phyloP scores from a whole-genome alignment of 2,329 filamentous ascomycete genomes.

The Cryphonectria carpinicola region DNA sequence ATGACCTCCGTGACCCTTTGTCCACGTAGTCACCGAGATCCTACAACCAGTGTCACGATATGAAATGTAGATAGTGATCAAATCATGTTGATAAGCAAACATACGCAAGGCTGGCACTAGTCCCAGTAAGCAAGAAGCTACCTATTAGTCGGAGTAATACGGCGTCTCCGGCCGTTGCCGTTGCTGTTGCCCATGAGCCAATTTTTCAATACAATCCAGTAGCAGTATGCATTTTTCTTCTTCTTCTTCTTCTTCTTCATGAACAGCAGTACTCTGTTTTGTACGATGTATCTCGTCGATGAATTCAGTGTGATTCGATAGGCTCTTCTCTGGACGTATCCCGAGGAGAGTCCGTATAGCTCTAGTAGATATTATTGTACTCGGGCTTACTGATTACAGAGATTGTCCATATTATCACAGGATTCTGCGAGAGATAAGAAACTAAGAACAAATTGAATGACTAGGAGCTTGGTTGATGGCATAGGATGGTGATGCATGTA shows the following conservation, averaged over 20 bases:
- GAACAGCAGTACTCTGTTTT: neutral
- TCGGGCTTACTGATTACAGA: neutral
- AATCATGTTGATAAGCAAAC: neutral
- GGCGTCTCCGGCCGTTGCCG: neutral
- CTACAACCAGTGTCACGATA: neutral
- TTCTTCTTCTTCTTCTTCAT: neutral
- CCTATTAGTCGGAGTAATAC: constrained; percentile 1
- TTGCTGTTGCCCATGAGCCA: neutral
- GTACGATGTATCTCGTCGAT: neutral
- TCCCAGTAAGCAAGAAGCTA: neutral
- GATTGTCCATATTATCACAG: neutral
- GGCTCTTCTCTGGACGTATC: neutral
- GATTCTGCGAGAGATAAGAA: neutral
- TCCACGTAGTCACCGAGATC: neutral
- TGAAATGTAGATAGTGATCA: neutral
- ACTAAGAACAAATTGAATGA: neutral
- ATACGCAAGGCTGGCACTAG: neutral
- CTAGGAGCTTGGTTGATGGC: neutral
- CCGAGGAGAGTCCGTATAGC: neutral
- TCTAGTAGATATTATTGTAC: neutral
- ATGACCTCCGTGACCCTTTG: neutral
- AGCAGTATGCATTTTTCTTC: neutral
- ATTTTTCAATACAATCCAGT: neutral
- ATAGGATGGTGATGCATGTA: neutral
- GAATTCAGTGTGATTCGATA: neutral